These are phyloP conservation scores for Arthroderma uncinatum DNA, from an alignment of 2,329 filamentous ascomycete species.

Conservation along the genomic window DNA sequence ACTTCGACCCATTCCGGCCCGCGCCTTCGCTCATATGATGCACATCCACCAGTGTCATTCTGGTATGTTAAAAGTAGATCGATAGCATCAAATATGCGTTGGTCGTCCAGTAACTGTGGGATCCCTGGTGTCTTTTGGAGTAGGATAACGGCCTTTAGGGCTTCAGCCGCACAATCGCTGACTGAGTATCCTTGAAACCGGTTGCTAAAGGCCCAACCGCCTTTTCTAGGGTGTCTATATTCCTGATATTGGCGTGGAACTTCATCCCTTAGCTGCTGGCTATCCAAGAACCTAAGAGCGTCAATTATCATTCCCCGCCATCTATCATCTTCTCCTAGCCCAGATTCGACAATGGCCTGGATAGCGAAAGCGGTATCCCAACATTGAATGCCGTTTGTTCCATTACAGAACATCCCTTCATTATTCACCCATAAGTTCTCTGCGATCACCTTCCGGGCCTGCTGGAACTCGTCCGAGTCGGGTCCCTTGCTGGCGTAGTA, in stretches of 20 bases:
- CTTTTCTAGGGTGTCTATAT: constrained; percentile 7
- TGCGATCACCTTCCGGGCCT: no score
- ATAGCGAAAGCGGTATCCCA: constrained; percentile 8
- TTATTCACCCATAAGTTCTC: constrained; percentile 5
- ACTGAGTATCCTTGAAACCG: constrained; percentile 7
- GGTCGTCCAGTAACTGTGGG: constrained; percentile 9
- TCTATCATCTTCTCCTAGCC: neutral
- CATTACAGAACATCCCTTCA: neutral
- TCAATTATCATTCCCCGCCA: neutral
- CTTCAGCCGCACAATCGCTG: constrained; percentile 8
- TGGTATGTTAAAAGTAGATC: constrained; percentile 11
- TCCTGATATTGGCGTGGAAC: neutral
- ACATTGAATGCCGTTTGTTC: neutral
- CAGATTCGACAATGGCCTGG: constrained; percentile 4
- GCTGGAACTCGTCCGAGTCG: no score
- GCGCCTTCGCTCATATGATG: constrained; percentile 11
- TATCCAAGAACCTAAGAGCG: constrained; percentile 8
- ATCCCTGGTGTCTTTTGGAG: constrained; percentile 5
- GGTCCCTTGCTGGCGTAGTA: no score
- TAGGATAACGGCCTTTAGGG: constrained; percentile 8
- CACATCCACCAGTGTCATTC: constrained; percentile 10
- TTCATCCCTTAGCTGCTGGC: constrained; percentile 7
- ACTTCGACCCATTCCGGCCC: constrained; percentile 9
- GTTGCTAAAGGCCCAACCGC: constrained; percentile 9
- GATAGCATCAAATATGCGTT: constrained; percentile 9